Evolutionary conservation across 2,329 filamentous ascomycete species (phyloP).

Genomic region (Apiospora saccharicola): DNA sequence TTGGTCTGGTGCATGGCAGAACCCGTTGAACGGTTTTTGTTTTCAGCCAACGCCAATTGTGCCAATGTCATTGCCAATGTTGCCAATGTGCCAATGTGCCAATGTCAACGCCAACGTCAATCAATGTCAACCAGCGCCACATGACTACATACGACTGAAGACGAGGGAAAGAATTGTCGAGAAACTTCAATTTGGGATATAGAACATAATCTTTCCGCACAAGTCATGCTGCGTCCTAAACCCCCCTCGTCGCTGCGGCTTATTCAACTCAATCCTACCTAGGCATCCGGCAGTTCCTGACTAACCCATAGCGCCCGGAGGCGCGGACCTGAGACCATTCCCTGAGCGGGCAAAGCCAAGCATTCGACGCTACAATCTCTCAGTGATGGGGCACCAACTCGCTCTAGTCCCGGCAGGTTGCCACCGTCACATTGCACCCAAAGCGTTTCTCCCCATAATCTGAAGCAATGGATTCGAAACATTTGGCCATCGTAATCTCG

Average conservation of each 20-base stretch:
- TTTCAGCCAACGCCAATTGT: neutral
- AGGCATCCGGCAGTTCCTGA: neutral
- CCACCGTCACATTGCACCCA: constrained; percentile 9
- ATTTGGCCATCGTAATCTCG: constrained; percentile 1
- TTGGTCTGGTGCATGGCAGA: neutral
- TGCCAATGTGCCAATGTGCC: too few species aligned
- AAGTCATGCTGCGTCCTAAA: neutral
- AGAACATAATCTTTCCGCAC: neutral
- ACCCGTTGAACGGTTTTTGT: neutral
- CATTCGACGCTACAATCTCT: neutral
- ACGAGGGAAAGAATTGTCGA: neutral
- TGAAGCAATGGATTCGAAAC: constrained; percentile 18
- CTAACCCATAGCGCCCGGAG: neutral
- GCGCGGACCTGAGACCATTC: neutral
- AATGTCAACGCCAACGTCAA: neutral
- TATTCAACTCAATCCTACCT: neutral
- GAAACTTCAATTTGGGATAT: neutral
- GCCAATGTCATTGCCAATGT: neutral
- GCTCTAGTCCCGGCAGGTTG: neutral
- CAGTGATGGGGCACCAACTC: constrained; percentile 4
- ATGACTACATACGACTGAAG: neutral
- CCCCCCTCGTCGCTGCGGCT: neutral
- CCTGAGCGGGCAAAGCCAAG: neutral
- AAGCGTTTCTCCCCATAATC: constrained; percentile 11
- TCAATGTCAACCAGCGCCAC: neutral